Evolutionary conservation across 2,329 filamentous ascomycete genomes (phyloP), one percentile per base, ranked within the genome.

Genomic region (Berkeleyomyces rouxiae): DNA sequence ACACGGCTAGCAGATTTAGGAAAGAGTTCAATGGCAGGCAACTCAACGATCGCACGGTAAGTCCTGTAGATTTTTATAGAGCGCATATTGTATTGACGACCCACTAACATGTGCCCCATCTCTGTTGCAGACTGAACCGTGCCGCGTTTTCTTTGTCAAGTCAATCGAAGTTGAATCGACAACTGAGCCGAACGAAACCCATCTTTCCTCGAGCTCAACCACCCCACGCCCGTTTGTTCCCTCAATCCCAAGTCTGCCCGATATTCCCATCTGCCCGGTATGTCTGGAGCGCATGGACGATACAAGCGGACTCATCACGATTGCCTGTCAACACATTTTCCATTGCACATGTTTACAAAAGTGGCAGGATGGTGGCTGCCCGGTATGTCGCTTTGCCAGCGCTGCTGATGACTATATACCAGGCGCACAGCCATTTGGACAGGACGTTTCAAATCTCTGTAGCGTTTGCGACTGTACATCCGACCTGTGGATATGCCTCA

Each of bases 261-360:
- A 99, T 74, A 77, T 99, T 10, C 93, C 93, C 1, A 97, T 93
- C 1, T 99, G 93, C 67, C 91, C 93, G 0, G 93, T 99, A 7
- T 99, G 93, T 67, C 80, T 99, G 4, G 93, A 99, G 72, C 86
- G 92, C 58, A 99, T 99, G 93, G 93, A 99, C 70, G 92, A 97
- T 71, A 96, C 91, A 0, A 95, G 90, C 0, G 93, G 93, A 0
- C 78, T 99, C 2, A 82, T 99, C 70, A 99, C 93, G 0, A 97
- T 97, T 47, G 85, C 95, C 39, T 99, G 93, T 71, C 92, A 97
- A 70, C 93, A 99, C 69, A 90, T 97, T 60, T 99, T 99, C 71
- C 93, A 99, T 72, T 97, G 93, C 71, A 91, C 86, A 1, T 99
- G 93, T 73, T 78, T 99, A 0, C 88, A 96, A 70, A 97, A 93